Conservation (phyloP, 1,284 basidiomycete species). For the Ceratobasidium sp. region DNA sequence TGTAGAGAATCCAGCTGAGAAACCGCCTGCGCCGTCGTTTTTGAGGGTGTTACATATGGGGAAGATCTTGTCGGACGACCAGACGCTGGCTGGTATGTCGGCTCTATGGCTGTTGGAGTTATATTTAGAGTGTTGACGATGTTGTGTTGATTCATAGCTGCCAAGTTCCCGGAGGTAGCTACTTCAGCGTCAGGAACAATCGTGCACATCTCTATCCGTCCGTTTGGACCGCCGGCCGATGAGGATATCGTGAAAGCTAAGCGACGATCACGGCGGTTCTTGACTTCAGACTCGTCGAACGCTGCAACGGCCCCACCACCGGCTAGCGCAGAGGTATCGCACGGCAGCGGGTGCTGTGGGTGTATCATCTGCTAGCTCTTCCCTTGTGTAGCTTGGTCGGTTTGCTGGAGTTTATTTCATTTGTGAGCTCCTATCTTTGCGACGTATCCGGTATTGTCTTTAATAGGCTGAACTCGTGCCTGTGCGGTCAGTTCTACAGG, state of each 20-base stretch:
- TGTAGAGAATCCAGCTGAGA: conserved; percentile 79
- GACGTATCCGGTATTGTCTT: background rate
- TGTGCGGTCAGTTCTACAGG: background rate
- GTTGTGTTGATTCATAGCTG: conserved; percentile 14
- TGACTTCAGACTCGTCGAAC: conserved; percentile 12
- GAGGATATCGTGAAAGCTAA: conserved; percentile 59
- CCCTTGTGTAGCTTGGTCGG: background rate
- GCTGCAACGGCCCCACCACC: conserved; percentile 18
- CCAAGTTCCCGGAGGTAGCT: conserved; percentile 54
- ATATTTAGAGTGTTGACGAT: conserved; percentile 1
- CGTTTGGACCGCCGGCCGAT: conserved; percentile 68
- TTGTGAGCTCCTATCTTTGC: conserved; percentile 10
- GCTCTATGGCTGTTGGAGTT: conserved; percentile 9
- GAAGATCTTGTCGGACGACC: conserved; percentile 87
- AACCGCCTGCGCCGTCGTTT: conserved; percentile 83
- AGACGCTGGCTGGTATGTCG: conserved; percentile 76
- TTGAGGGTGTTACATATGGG: conserved; percentile 84
- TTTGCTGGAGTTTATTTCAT: background rate
- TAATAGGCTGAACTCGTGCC: background rate
- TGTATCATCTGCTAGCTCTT: conserved; percentile 59
- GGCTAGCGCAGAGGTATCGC: conserved; percentile 29
- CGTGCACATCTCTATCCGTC: conserved; percentile 83
- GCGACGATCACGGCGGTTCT: conserved; percentile 64
- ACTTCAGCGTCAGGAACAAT: conserved; percentile 67
- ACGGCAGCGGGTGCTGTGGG: conserved; percentile 55